phyloP scores from a whole-genome alignment of 306 rosid genomes.

The Dalbergia cochinchinensis region DNA sequence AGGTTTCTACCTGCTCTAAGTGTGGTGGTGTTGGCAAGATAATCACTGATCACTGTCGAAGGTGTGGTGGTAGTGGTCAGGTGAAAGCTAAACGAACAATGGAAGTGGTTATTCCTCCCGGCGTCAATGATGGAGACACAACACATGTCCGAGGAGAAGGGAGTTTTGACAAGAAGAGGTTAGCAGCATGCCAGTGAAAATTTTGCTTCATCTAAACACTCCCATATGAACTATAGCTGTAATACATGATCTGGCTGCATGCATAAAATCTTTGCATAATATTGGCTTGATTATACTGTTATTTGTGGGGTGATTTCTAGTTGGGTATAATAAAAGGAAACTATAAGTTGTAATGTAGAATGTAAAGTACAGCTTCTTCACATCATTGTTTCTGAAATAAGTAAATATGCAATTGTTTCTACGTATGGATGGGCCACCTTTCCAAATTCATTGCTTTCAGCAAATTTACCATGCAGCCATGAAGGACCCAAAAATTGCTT shows the following conservation, averaged over 20 bases:
- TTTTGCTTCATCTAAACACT: not conserved
- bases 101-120: slow-evolving; percentile 77
- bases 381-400: not conserved
- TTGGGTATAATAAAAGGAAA: slow-evolving; percentile 11
- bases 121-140: slow-evolving; percentile 82
- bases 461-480: slow-evolving; percentile 1
- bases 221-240: not conserved
- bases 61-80: slow-evolving; percentile 77
- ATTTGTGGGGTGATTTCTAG: slow-evolving; percentile 13
- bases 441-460: slow-evolving; percentile 9
- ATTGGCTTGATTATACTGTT: slow-evolving; percentile 3
- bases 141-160: slow-evolving; percentile 83
- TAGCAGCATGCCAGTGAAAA: slow-evolving; percentile 23
- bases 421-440: slow-evolving; percentile 16
- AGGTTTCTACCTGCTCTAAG: slow-evolving; percentile 90
- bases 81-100: slow-evolving; percentile 63
- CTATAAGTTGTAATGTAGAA: not conserved
- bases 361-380: slow-evolving; percentile 18
- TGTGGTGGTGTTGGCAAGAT: slow-evolving; percentile 85
- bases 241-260: slow-evolving; percentile 15
- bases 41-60: slow-evolving; percentile 73
- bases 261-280: not conserved
- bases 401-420: slow-evolving; percentile 4
- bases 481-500: slow-evolving; percentile 5
- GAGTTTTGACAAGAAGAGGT: slow-evolving; percentile 79